Conservation (phyloP, 768 basidiomycete genomes). For the Auriscalpium vulgare region DNA sequence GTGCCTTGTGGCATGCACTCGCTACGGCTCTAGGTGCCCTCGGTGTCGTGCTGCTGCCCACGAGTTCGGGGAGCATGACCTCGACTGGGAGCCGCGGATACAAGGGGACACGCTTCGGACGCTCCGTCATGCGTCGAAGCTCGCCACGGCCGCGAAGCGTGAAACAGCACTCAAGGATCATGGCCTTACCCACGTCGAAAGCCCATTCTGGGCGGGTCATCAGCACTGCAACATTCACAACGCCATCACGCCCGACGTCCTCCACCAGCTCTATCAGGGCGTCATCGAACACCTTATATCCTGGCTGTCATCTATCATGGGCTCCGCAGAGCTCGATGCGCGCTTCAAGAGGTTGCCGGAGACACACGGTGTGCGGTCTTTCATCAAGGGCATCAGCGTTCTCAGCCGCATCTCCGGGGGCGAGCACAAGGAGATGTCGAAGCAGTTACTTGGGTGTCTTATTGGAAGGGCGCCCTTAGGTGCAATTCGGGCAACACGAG, state of each 20-base stretch:
- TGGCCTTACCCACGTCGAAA: not conserved
- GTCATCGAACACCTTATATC: slow-evolving; percentile 6
- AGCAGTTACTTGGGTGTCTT: not conserved
- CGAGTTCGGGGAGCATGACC: not conserved
- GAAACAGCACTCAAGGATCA: not conserved
- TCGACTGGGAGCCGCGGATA: not conserved
- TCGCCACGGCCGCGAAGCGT: not conserved
- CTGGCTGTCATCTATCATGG: not conserved
- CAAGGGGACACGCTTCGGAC: not conserved
- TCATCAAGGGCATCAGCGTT: not conserved
- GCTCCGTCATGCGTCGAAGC: not conserved
- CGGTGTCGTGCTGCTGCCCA: not conserved
- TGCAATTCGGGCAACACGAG: not conserved
- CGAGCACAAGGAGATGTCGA: not conserved
- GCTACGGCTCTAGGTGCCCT: not conserved
- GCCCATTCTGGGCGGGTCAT: slow-evolving; percentile 14
- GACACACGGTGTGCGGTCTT: not conserved
- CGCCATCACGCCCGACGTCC: slow-evolving; percentile 13
- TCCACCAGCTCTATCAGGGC: slow-evolving; percentile 16
- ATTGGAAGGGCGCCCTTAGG: not conserved
- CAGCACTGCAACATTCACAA: slow-evolving; percentile 12
- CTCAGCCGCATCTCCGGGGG: not conserved
- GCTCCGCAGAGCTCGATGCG: not conserved
- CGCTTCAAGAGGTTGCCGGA: not conserved
- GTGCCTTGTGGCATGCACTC: slow-evolving; percentile 11